Percentiles rank a stretch among this genome's conserved stretches.
Conservation (phyloP, 2,329 filamentous ascomycete genomes). For the Fonsecaea monophora region DNA sequence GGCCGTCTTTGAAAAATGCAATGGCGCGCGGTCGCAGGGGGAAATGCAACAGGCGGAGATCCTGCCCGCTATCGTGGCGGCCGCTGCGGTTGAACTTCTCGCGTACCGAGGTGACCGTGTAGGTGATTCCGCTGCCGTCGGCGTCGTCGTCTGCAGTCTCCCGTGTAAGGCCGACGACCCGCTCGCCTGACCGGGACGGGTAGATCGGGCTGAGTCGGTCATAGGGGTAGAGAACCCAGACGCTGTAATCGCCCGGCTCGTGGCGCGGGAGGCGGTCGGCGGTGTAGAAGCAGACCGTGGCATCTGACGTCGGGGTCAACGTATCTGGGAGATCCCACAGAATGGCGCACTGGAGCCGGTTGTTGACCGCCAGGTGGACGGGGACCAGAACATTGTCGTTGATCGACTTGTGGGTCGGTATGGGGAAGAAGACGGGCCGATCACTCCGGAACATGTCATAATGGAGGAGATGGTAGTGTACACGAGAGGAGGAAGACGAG, state of each 20-base stretch:
- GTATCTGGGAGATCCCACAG: slow-evolving; percentile 30
- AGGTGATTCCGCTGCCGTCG: neutral
- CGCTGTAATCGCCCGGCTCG: slow-evolving; percentile 23
- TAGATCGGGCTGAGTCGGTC: slow-evolving; percentile 10
- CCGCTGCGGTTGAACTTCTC: neutral
- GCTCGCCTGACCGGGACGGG: neutral
- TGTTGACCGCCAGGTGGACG: slow-evolving; percentile 32
- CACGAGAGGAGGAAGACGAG: neutral
- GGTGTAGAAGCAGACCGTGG: slow-evolving; percentile 29
- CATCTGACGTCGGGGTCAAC: slow-evolving; percentile 18
- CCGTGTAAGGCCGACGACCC: neutral
- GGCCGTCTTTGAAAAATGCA: slow-evolving; percentile 33
- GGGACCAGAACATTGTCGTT: slow-evolving; percentile 24
- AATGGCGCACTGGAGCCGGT: slow-evolving; percentile 30
- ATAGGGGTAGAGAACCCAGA: slow-evolving; percentile 25
- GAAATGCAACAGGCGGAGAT: slow-evolving; percentile 13
- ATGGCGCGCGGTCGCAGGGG: slow-evolving; percentile 20
- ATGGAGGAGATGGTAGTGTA: slow-evolving; percentile 26
- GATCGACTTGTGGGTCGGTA: slow-evolving; percentile 23
- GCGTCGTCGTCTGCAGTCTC: slow-evolving; percentile 7
- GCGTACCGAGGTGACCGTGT: slow-evolving; percentile 8
- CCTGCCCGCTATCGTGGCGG: neutral
- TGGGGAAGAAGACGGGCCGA: slow-evolving; percentile 28
- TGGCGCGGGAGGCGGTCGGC: slow-evolving; percentile 19
- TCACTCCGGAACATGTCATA: slow-evolving; percentile 29